Conservation (phyloP, 345 rosid genomes). For the Euphorbia tirucalli region DNA sequence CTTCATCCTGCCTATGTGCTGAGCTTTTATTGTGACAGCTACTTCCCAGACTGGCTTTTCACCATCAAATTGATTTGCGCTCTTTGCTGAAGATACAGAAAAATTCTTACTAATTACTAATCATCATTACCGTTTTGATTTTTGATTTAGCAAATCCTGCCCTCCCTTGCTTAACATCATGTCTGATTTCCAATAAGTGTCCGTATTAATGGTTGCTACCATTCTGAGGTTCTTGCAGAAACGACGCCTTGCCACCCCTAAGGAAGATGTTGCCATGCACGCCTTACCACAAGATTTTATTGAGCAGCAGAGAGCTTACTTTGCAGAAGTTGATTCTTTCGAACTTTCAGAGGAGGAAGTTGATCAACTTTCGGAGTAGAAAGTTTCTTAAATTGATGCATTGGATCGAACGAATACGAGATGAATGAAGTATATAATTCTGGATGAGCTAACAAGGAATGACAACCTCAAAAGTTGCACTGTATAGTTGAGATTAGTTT, state of each 20-base stretch:
- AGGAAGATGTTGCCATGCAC: constrained; percentile 16
- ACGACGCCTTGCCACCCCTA: constrained; percentile 19
- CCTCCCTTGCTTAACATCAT: no score
- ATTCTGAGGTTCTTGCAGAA: constrained; percentile 37
- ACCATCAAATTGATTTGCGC: background rate
- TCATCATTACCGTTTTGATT: background rate
- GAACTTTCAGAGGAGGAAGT: constrained; percentile 72
- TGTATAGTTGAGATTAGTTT: constrained; percentile 25
- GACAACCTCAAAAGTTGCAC: background rate
- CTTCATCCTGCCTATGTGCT: background rate
- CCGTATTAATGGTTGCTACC: background rate
- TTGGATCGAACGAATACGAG: constrained; percentile 35
- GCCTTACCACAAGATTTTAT: constrained; percentile 46
- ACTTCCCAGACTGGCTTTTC: background rate
- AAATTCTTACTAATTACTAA: background rate
- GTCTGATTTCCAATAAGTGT: no score
- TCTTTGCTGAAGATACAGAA: background rate
- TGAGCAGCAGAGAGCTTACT: constrained; percentile 64
- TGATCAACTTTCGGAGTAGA: constrained; percentile 58
- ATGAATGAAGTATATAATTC: constrained; percentile 1
- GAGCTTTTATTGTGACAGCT: background rate
- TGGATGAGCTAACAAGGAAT: background rate
- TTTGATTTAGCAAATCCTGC: constrained; percentile 6
- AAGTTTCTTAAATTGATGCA: constrained; percentile 44
- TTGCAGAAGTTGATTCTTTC: constrained; percentile 71